Percentiles rank a stretch among this genome's conserved stretches.
phyloP scores from a whole-genome alignment of 352 stramenopile genomes.

The Globisporangium camurandrum region DNA sequence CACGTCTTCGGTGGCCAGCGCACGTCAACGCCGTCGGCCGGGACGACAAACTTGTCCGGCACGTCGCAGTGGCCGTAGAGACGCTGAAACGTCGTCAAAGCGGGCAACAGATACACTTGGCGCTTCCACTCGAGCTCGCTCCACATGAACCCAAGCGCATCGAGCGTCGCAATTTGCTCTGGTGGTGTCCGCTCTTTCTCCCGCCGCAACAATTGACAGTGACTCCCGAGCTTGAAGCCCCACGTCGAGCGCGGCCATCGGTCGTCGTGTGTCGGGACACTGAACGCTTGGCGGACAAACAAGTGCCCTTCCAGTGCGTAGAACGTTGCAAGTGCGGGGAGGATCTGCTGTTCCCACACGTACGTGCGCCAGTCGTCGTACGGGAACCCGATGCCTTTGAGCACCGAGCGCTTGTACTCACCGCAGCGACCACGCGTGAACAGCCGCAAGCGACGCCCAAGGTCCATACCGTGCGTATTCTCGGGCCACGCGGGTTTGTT shows the following conservation, averaged over 20 bases:
- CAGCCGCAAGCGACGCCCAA: slow-evolving; percentile 42
- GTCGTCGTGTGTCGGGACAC: slow-evolving; percentile 57
- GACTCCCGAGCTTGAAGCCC: slow-evolving; percentile 84
- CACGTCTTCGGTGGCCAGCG: slow-evolving; percentile 16
- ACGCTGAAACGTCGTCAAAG: slow-evolving; percentile 20
- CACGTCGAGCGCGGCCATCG: slow-evolving; percentile 83
- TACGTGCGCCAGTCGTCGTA: slow-evolving; percentile 64
- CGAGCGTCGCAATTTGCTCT: slow-evolving; percentile 25
- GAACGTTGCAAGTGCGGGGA: slow-evolving; percentile 73
- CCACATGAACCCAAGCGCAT: slow-evolving; percentile 64
- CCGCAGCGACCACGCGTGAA: slow-evolving; percentile 53
- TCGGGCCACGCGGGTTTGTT: slow-evolving; percentile 30
- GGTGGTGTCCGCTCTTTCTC: slow-evolving; percentile 32
- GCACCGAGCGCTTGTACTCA: slow-evolving; percentile 45
- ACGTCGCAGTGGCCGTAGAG: slow-evolving; percentile 37
- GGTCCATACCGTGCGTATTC: slow-evolving; percentile 36
- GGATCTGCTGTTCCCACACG: slow-evolving; percentile 61
- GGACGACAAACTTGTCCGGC: slow-evolving; percentile 25
- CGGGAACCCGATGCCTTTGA: slow-evolving; percentile 59
- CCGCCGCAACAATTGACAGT: slow-evolving; percentile 85
- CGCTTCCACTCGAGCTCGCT: slow-evolving; percentile 66
- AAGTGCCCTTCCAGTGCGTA: slow-evolving; percentile 87
- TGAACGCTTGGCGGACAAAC: slow-evolving; percentile 86
- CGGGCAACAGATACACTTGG: slow-evolving; percentile 44
- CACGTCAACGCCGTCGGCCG: slow-evolving; percentile 8